Evolutionary conservation across 768 basidiomycete genomes (phyloP).

Genomic region (Austroboletus eburneus): DNA sequence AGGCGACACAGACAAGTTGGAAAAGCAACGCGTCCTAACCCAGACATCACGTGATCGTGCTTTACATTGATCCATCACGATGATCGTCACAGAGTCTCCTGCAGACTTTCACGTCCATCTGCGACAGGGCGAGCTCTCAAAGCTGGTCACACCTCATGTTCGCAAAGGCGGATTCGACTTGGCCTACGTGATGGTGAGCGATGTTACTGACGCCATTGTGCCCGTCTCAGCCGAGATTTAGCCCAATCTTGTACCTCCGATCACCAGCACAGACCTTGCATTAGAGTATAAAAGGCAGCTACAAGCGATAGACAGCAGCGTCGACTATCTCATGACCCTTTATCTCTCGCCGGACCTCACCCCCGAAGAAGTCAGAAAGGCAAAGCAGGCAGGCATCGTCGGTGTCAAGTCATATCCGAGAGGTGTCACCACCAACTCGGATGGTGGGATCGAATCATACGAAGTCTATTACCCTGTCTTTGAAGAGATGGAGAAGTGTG

Average conservation of each 20-base stretch:
- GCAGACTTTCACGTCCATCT: constrained; percentile 98
- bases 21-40: constrained; percentile 27
- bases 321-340: constrained; percentile 92
- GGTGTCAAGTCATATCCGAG: constrained; percentile 96
- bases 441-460: constrained; percentile 94
- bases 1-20: constrained; percentile 17
- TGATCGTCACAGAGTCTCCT: constrained; percentile 46
- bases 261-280: constrained; percentile 78
- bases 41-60: constrained; percentile 29
- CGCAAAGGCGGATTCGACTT: constrained; percentile 83
- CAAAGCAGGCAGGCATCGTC: constrained; percentile 76
- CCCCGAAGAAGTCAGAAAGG: constrained; percentile 86
- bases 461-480: constrained; percentile 92
- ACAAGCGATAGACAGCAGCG: constrained; percentile 65
- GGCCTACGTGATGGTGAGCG: constrained; percentile 91
- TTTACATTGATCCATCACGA: constrained; percentile 10
- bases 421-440: constrained; percentile 96
- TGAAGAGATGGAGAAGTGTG: constrained; percentile 87
- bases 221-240: constrained; percentile 30
- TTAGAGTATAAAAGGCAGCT: constrained; percentile 75
- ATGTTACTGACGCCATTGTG: constrained; percentile 4
- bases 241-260: constrained; percentile 92
- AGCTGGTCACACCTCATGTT: constrained; percentile 88
- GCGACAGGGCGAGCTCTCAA: constrained; percentile 77
- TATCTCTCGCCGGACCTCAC: constrained; percentile 92